Conservation (phyloP, 352 stramenopile species). For the Phytopythium mirpurense region DNA sequence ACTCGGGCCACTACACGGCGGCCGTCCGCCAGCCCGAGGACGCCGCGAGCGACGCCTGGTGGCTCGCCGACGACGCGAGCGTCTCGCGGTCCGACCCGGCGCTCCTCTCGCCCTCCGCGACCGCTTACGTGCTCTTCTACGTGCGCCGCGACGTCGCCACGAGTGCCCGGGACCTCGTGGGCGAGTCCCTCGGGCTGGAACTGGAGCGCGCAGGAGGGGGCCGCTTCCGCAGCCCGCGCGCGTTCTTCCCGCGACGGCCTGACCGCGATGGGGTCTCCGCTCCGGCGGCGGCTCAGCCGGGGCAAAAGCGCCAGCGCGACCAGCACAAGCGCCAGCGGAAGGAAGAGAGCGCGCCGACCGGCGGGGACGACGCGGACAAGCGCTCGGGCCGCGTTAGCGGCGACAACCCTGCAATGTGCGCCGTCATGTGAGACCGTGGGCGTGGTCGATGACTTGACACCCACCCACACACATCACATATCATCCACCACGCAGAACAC, state of each 20-base stretch:
- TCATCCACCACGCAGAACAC: no score
- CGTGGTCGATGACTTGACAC: no score
- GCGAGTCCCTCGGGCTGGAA: neutral
- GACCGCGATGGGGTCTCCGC: neutral
- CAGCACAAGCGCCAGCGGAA: neutral
- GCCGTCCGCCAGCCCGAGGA: conserved; percentile 30
- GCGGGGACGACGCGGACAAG: no score
- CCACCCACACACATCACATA: no score
- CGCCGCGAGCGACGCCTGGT: conserved; percentile 63
- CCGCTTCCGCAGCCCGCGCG: conserved; percentile 3
- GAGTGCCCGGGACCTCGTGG: conserved; percentile 10
- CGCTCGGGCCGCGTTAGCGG: neutral
- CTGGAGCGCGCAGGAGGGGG: neutral
- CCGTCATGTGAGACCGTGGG: conserved; percentile 1
- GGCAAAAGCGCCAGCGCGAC: neutral
- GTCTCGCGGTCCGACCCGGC: conserved; percentile 17
- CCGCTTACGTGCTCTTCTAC: conserved; percentile 77
- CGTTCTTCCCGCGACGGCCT: conserved; percentile 33
- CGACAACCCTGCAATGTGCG: neutral
- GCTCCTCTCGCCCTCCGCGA: conserved; percentile 31
- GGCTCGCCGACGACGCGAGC: conserved; percentile 91
- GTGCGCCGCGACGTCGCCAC: conserved; percentile 42
- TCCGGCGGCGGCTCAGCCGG: neutral
- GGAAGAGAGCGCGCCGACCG: neutral
- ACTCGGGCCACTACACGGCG: conserved; percentile 91